Base-by-base conservation (phyloP, 208 protist genomes). In the Trypanosoma platydactyli region DNA sequence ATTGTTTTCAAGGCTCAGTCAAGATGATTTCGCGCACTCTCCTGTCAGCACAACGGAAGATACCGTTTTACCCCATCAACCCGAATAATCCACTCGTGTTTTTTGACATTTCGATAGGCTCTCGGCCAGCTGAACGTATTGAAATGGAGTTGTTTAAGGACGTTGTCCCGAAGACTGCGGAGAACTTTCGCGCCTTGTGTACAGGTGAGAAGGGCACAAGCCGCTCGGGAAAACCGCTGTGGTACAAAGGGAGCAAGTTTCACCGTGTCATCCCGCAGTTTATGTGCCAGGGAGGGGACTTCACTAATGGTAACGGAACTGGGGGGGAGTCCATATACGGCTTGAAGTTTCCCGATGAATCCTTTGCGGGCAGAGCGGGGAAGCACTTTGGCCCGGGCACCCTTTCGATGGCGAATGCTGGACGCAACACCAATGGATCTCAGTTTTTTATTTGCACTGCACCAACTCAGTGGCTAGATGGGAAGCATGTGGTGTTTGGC, bases 201-300 rank as follows among this genome's bases (percentile, higher is more conserved):
- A 98, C 92, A 0, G 94, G 95, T 51, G 94, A 97, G 70, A 88
- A 96, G 74, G 86, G 91, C 35, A 68, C 88, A 35, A 84, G 91
- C 18, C 84, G 79, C 24, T 87, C 70, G 18, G 94, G 95, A 30
- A 97, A 97, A 56, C 82, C 83, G 22, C 84, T 99, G 12, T 92
- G 96, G 69, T 99, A 87, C 88, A 99, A 99, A 78, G 96, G 96
- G 33, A 90, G 68, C 71, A 80, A 59, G 20, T 99, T 99, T 82
- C 98, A 99, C 72, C 88, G 98, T 55, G 81, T 98, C 27, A 99
- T 99, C 60, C 84, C 87, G 18, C 74, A 86, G 66, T 97, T 97
- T 71, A 95, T 97, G 88, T 76, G 90, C 58, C 97, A 99, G 76
- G 97, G 96, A 50, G 97, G 97, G 61, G 97, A 99, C 77, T 98